Base-by-base conservation (phyloP, 2,329 filamentous ascomycete species). In the Juglanconis juglandina region DNA sequence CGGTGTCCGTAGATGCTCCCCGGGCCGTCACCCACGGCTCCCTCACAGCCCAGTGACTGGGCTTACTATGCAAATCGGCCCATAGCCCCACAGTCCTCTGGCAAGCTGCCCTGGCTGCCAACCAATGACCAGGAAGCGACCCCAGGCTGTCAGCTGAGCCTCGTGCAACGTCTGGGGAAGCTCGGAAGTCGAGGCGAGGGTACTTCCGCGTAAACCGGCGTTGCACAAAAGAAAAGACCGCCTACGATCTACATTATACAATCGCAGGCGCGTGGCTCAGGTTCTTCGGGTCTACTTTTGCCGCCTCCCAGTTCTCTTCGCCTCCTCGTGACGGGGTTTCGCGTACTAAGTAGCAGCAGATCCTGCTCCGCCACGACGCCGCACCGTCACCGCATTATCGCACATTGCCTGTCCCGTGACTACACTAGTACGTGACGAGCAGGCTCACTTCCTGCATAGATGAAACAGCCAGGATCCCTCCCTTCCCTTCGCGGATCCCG, bases 1-100 rank as follows among this genome's bases (percentile, higher is more conserved):
- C 55, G 55, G 55, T 50, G 46, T 44, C 55, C 55, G 55, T 57
- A 39, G n/a, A 39, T 37, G 33, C 13, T 34, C 11, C 39, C 52
- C 52, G 39, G 14, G 17, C 33, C 41, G 53, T 34, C 42, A 55
- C n/a, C 24, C 8, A 44, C 52, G 52, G 51, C 24, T 24, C 24
- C 24, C 24, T 24, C 24, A 24, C 24, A 24, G 24, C 24, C 24
- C 24, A 24, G 24, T 24, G 24, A 24, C 24, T 24, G 24, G 24
- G 24, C 24, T 24, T 24, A 2, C 24, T 24, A 24, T 24, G 24
- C 24, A 24, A 24, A 24, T 2, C 24, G 24, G 24, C 24, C 24
- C 34, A 52, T 34, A 9, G 42, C 44, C 39, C 52, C 52, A 53
- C 52, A 53, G 30, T 14, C 33, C n/a, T 37, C 14, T 17, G 41